These are phyloP conservation scores for Tolypocladium amazonense DNA, from an alignment of 2,329 filamentous ascomycete genomes.

Conservation along the genomic window DNA sequence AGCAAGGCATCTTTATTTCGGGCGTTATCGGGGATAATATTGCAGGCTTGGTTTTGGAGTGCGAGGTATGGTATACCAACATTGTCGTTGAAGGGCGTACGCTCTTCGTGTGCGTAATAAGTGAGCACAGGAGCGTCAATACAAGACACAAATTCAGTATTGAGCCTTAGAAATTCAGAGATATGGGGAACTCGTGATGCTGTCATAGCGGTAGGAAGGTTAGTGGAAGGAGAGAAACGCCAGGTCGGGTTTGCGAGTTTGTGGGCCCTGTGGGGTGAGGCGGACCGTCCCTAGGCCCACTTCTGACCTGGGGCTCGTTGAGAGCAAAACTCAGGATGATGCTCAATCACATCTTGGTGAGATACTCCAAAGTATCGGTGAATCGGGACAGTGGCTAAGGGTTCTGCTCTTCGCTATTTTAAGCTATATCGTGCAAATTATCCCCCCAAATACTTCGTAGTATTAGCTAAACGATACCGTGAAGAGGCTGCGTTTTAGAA, in stretches of 20 bases:
- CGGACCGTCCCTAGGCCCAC: not conserved
- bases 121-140: not conserved
- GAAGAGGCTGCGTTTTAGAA: not conserved
- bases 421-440: no score
- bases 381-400: not conserved
- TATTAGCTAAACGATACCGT: not conserved
- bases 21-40: slow-evolving; percentile 1
- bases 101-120: not conserved
- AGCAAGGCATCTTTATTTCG: not conserved
- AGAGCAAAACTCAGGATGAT: not conserved
- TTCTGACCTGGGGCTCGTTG: not conserved
- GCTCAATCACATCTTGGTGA: not conserved
- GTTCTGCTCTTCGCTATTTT: not conserved
- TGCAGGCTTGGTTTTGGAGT: not conserved
- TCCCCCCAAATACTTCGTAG: not conserved
- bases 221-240: not conserved
- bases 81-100: not conserved
- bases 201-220: not conserved
- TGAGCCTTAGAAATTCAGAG: not conserved
- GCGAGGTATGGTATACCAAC: not conserved
- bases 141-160: not conserved
- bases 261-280: not conserved
- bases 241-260: not conserved
- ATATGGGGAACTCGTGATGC: not conserved
- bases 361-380: not conserved